Base-by-base conservation (phyloP, 352 stramenopile species). In the Globisporangium nunn region DNA sequence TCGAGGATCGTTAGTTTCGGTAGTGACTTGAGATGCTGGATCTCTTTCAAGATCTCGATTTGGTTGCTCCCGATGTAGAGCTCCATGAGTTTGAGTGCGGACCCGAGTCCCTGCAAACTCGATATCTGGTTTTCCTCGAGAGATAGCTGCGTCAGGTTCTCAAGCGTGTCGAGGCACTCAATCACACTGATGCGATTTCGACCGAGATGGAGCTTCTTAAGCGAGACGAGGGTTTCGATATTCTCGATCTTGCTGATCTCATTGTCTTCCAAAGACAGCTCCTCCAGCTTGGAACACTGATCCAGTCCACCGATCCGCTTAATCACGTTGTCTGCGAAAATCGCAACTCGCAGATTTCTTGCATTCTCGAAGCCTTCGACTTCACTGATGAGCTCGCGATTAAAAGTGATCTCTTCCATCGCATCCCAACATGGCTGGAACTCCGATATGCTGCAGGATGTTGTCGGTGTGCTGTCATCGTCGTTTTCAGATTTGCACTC, bases 1-100 rank as follows among this genome's bases (percentile, higher is more conserved):
- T 96, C 87, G 6, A 95, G 66, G 51, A 96, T 95, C 33, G 89
- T 92, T 5, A 96, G 70, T 37, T 92, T 91, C 0, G 87, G 82
- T 7, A 96, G 62, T 0, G 73, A 64, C 35, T 93, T 93, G 3
- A 96, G 56, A 41, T 92, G 72, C 55, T 93, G 85, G 5, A 94
- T 66, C 41, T 90, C 80, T 35, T 87, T 92, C 15, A 96, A 33
- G 10, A 74, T 73, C n/a, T 85, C 77, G 40, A 96, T 82, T 17
- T 74, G 63, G 54, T 96, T 96, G 56, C 85, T 87, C 6, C 85
- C 81, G n/a, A 94, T 67, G 62, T 96, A 96, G 0, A 96, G 59
- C 52, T 96, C 87, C 84, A 94, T 91, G 8, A 95, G 61, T 47
- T 86, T 89, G 49, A 74, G 53, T 1, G 87, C 74, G 0, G 71